Evolutionary conservation across 345 rosid genomes (phyloP), one percentile per base, ranked within the genome.

Genomic region (Euclidium syriacum): DNA sequence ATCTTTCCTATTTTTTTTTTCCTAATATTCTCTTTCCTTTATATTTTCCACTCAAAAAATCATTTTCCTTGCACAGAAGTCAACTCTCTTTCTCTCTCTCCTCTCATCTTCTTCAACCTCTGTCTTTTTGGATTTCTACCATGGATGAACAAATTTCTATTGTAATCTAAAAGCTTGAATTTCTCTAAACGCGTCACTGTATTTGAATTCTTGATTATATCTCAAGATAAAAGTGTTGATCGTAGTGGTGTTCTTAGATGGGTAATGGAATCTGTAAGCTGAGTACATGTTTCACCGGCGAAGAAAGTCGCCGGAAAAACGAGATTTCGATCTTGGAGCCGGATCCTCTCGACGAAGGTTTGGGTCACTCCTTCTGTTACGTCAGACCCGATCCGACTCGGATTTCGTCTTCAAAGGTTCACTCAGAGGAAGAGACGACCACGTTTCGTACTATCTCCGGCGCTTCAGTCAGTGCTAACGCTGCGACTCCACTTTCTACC

Each of bases 311-410:
- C 55, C 77, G 82, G 65, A 75, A 78, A 51, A 44, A 80, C 29
- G 84, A 83, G 18, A 18, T 75, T 8, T 40, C 81, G 2, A 57
- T 75, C 5, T 47, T 76, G 0, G 46, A 79, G 18, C 64, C 90
- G 16, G 87, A 83, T 64, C 90, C 87, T 2, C 78, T 86, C 2
- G 96, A 92, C 30, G 97, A 90, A 53, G 95, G 94, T 1, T 74
- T 94, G 2, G 99, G 99, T 2, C 99, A 90, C 77, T 85, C 98
- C 10, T 92, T 94, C 80, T 85, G 97, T 65, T 94, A 94, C 65
- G 87, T 94, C 0, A 72, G 91, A 23, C 90, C 99, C 15, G 95
- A 84, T 66, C 83, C 82, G 49, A 58, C 78, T 1, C 76, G 86
- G 0, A n/a, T 83, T 1, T 84, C 95, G 0, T 85, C 85, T 5